A percentile compares a stretch with the other conserved stretches of the same genome.
These are phyloP conservation scores for Plasmodium coatneyi DNA, from an alignment of 169 alveolate species.

Conservation along the genomic window DNA sequence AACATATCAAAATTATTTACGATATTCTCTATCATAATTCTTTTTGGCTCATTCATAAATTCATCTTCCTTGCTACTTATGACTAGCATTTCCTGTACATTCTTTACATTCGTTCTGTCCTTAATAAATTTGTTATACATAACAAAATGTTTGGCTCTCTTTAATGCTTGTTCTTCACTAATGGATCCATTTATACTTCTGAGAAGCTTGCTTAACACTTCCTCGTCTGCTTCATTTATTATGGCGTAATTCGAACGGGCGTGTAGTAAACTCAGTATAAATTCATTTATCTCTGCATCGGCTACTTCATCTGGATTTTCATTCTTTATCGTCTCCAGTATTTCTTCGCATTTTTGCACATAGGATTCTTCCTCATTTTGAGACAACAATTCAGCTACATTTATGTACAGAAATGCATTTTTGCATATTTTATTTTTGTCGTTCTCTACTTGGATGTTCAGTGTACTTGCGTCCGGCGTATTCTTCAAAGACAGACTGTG, in stretches of 20 bases:
- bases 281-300: constrained; percentile 8
- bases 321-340: neutral
- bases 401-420: neutral
- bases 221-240: neutral
- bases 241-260: neutral
- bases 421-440: neutral
- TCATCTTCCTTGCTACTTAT: constrained; percentile 13
- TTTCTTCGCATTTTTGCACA: neutral
- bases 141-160: constrained; percentile 1
- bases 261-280: constrained; percentile 7
- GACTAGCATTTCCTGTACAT: constrained; percentile 18
- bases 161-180: neutral
- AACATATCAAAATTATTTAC: neutral
- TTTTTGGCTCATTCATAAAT: neutral
- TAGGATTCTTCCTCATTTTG: neutral
- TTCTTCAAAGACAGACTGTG: neutral
- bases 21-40: neutral
- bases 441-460: constrained; percentile 2
- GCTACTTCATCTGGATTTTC: neutral
- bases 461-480: neutral
- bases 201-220: neutral
- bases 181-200: neutral
- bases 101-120: neutral
- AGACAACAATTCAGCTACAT: neutral
- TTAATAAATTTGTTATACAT: constrained; percentile 3